These are phyloP conservation scores for Trichocladium uniseriatum DNA, from an alignment of 495 filamentous ascomycete genomes.

Conservation along the genomic window DNA sequence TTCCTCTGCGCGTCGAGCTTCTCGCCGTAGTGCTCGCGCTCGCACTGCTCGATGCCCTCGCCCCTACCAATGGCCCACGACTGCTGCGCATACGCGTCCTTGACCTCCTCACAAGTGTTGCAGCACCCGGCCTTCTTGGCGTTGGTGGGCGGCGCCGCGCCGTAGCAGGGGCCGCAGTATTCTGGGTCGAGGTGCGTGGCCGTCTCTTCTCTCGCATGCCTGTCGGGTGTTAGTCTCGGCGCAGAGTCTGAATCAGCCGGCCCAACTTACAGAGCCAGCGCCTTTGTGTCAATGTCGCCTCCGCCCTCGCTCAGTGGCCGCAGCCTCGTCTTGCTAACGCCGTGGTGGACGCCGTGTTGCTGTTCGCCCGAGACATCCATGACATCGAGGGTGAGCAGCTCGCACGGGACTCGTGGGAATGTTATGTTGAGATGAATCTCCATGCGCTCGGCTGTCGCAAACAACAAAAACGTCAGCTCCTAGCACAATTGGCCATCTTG, in stretches of 20 bases:
- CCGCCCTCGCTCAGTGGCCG: slow-evolving; percentile 63
- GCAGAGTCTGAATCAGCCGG: neutral
- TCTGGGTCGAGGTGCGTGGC: slow-evolving; percentile 79
- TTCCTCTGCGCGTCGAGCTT: slow-evolving; percentile 74
- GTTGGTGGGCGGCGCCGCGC: slow-evolving; percentile 60
- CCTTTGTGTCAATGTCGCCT: slow-evolving; percentile 62
- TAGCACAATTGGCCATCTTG: no score
- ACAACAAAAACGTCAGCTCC: slow-evolving; percentile 6
- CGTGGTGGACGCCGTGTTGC: slow-evolving; percentile 86
- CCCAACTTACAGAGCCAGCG: slow-evolving; percentile 58
- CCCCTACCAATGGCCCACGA: slow-evolving; percentile 92
- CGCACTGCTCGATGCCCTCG: slow-evolving; percentile 89
- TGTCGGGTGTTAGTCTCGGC: no score
- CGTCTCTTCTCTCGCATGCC: slow-evolving; percentile 49
- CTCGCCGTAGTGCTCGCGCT: slow-evolving; percentile 85
- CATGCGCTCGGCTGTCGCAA: slow-evolving; percentile 74
- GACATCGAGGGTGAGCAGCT: slow-evolving; percentile 90
- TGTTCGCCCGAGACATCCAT: slow-evolving; percentile 98
- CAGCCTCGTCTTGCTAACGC: slow-evolving; percentile 80
- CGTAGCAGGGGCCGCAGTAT: slow-evolving; percentile 93
- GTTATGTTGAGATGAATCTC: slow-evolving; percentile 98
- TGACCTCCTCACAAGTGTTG: slow-evolving; percentile 92
- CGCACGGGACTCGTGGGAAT: slow-evolving; percentile 88
- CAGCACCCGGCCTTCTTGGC: slow-evolving; percentile 77
- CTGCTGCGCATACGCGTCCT: slow-evolving; percentile 79